These are phyloP conservation scores for Alternaria sp. DNA, from an alignment of 2,329 filamentous ascomycete genomes.

Conservation along the genomic window DNA sequence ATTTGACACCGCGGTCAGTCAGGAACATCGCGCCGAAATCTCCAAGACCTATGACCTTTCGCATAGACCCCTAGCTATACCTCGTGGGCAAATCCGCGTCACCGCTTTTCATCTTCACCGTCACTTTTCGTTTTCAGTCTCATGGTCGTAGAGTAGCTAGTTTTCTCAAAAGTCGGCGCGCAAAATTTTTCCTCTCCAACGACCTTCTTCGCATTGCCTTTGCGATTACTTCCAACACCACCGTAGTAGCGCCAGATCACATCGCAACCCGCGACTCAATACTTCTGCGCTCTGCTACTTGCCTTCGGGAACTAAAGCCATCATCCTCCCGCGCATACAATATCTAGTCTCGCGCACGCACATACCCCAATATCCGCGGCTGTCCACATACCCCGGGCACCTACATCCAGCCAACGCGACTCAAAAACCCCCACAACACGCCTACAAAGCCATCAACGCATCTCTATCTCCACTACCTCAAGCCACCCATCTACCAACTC, in stretches of 20 bases:
- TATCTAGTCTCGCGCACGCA: constrained; percentile 11
- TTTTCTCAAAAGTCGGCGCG: background rate
- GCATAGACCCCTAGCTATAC: background rate
- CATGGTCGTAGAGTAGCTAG: background rate
- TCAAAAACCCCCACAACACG: constrained; percentile 10
- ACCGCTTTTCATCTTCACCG: constrained; percentile 9
- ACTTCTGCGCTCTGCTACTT: constrained; percentile 15
- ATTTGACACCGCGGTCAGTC: constrained; percentile 2
- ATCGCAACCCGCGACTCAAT: constrained; percentile 2
- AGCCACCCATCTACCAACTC: background rate
- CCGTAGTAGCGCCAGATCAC: constrained; percentile 7
- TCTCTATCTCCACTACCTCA: background rate
- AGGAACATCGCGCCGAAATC: constrained; percentile 13
- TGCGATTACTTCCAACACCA: constrained; percentile 1
- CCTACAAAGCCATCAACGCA: background rate
- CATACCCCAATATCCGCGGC: constrained; percentile 4
- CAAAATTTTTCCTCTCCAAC: constrained; percentile 1
- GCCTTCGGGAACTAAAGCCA: background rate
- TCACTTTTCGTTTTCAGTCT: background rate
- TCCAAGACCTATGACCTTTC: background rate
- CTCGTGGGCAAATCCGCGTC: constrained; percentile 1
- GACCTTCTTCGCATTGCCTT: constrained; percentile 21
- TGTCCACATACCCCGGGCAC: constrained; percentile 7
- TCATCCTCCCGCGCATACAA: background rate
- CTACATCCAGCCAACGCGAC: constrained; percentile 4